phyloP scores from a whole-genome alignment of 768 basidiomycete species.

The Lactarius akahatsu region DNA sequence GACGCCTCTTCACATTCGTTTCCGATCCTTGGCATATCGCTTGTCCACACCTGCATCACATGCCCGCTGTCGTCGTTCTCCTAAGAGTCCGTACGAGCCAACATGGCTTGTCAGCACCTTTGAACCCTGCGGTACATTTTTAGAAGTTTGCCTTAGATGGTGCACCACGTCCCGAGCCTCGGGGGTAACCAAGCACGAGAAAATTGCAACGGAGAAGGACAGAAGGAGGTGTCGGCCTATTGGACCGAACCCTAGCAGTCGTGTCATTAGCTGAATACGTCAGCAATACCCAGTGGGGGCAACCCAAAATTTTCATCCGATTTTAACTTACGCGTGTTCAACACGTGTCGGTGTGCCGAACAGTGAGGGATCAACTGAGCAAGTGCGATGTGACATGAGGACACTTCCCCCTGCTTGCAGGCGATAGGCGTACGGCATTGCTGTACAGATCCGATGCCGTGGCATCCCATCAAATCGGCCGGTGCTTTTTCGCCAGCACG shows the following conservation, averaged over 20 bases:
- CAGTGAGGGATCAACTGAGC: neutral
- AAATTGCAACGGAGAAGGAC: neutral
- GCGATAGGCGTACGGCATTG: constrained; percentile 1
- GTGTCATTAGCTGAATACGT: neutral
- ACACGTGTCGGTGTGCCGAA: constrained; percentile 17
- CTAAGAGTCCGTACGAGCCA: neutral
- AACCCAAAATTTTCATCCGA: neutral
- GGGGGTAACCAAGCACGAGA: neutral
- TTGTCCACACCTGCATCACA: neutral
- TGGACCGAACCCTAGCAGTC: neutral
- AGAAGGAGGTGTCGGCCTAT: neutral
- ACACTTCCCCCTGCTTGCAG: neutral
- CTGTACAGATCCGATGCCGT: neutral
- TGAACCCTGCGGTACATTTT: neutral
- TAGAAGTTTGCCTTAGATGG: neutral
- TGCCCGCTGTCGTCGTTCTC: neutral
- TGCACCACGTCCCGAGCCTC: neutral
- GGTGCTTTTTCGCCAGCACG: neutral
- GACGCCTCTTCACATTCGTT: neutral
- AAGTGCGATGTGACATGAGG: neutral
- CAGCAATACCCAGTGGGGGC: neutral
- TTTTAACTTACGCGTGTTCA: neutral
- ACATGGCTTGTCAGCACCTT: neutral
- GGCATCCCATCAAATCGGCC: neutral
- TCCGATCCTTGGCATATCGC: neutral